phyloP scores from a whole-genome alignment of 2,329 filamentous ascomycete genomes.

The Alternaria arborescens region DNA sequence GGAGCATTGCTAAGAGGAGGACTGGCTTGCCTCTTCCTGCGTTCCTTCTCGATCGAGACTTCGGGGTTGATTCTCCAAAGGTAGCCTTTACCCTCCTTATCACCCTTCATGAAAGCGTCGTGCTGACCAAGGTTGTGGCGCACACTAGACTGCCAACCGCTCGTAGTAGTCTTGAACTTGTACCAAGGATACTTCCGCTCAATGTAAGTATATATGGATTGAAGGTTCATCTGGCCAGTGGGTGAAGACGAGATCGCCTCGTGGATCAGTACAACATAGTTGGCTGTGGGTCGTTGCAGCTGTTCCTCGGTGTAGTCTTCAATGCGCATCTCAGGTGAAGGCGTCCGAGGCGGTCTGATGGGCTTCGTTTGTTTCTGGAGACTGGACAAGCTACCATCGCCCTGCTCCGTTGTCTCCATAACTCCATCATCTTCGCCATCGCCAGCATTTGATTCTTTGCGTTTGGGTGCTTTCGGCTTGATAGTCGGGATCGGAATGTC shows the following conservation, averaged over 20 bases:
- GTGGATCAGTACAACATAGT: conserved; percentile 71
- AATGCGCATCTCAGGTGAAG: conserved; percentile 69
- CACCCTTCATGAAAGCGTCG: conserved; percentile 67
- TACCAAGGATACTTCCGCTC: conserved; percentile 71
- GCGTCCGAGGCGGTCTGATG: conserved; percentile 60
- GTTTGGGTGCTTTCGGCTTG: conserved; percentile 47
- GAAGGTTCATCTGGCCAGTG: conserved; percentile 67
- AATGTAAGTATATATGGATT: conserved; percentile 71
- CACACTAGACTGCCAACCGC: conserved; percentile 73
- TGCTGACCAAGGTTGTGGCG: conserved; percentile 70
- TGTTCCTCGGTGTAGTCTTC: conserved; percentile 77
- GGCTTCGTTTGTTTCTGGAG: conserved; percentile 61
- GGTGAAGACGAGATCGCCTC: conserved; percentile 67
- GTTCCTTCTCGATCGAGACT: conserved; percentile 67
- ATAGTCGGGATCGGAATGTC: conserved; percentile 45
- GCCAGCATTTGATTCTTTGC: conserved; percentile 50
- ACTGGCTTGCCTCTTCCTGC: conserved; percentile 60
- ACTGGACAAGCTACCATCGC: conserved; percentile 44
- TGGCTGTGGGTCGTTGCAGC: conserved; percentile 71
- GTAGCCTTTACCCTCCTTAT: conserved; percentile 69
- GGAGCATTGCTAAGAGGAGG: conserved; percentile 50
- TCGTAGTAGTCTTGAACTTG: conserved; percentile 66
- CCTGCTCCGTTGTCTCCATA: conserved; percentile 49
- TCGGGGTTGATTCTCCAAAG: conserved; percentile 69
- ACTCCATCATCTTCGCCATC: conserved; percentile 47